Evolutionary conservation across 345 rosid genomes (phyloP).

Genomic region (Brassica cretica): DNA sequence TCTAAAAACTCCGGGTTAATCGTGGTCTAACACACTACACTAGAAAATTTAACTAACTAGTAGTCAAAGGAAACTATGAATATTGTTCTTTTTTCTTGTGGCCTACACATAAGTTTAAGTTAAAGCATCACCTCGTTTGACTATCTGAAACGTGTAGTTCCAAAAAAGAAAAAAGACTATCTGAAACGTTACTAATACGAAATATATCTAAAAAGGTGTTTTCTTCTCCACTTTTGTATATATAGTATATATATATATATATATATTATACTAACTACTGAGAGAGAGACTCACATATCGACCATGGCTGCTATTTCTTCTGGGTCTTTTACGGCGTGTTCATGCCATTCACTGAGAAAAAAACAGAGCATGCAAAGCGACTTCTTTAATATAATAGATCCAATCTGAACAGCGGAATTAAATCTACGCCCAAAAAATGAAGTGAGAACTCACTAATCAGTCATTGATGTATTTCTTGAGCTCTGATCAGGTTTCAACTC

Average conservation of each 20-base stretch:
- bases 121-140: constrained; percentile 19
- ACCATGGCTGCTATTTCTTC: constrained; percentile 69
- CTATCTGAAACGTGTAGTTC: constrained; percentile 9
- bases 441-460: constrained; percentile 49
- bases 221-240: neutral
- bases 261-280: neutral
- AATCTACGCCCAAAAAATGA: neutral
- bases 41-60: neutral
- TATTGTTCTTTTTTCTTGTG: constrained; percentile 2
- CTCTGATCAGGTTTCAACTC: constrained; percentile 34
- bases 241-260: neutral
- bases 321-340: constrained; percentile 65
- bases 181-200: constrained; percentile 23
- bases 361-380: constrained; percentile 7
- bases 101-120: constrained; percentile 13
- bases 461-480: constrained; percentile 54
- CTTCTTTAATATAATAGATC: constrained; percentile 12
- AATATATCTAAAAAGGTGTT: constrained; percentile 2
- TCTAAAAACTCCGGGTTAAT: too few relatives aligned
- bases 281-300: constrained; percentile 54
- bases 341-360: constrained; percentile 44
- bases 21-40: neutral
- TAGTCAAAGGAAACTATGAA: neutral
- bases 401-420: constrained; percentile 21
- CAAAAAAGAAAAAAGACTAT: neutral